Evolutionary conservation across 139 green algal genomes (phyloP).

Genomic region (Trebouxia sp.): DNA sequence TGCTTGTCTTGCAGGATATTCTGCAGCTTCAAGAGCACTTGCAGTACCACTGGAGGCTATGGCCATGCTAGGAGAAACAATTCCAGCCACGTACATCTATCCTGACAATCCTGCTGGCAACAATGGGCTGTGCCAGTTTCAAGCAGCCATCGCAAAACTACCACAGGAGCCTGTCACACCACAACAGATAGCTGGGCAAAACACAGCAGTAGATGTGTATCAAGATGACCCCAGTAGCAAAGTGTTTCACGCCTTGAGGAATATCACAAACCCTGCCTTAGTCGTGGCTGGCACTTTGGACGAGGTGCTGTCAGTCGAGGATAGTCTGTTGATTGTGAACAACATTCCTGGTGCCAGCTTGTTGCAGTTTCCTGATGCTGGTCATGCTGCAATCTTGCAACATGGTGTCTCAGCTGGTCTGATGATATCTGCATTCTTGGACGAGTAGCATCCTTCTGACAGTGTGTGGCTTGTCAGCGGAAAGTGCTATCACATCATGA

Average conservation of each 20-base stretch:
- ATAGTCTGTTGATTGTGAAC: not conserved
- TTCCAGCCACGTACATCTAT: not conserved
- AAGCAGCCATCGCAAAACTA: not conserved
- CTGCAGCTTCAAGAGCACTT: no score
- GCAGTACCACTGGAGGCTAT: no score
- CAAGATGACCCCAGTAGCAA: not conserved
- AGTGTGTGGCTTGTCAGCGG: no score
- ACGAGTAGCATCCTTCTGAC: no score
- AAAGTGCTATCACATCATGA: no score
- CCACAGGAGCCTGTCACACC: not conserved
- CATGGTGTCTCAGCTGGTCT: not conserved
- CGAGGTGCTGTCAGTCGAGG: not conserved
- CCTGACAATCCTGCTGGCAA: not conserved
- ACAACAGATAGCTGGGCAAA: not conserved
- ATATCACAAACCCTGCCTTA: not conserved
- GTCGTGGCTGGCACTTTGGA: not conserved
- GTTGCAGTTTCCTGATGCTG: slow-evolving; percentile 16
- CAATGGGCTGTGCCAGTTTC: not conserved
- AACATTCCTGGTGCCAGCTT: not conserved
- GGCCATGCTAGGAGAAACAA: not conserved
- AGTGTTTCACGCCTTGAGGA: not conserved
- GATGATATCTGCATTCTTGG: not conserved
- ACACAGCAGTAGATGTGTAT: not conserved
- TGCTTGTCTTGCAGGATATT: no score
- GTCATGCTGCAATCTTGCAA: slow-evolving; percentile 1